These are phyloP conservation scores for Antrodiella citrinella DNA, from an alignment of 768 basidiomycete species.

Conservation along the genomic window DNA sequence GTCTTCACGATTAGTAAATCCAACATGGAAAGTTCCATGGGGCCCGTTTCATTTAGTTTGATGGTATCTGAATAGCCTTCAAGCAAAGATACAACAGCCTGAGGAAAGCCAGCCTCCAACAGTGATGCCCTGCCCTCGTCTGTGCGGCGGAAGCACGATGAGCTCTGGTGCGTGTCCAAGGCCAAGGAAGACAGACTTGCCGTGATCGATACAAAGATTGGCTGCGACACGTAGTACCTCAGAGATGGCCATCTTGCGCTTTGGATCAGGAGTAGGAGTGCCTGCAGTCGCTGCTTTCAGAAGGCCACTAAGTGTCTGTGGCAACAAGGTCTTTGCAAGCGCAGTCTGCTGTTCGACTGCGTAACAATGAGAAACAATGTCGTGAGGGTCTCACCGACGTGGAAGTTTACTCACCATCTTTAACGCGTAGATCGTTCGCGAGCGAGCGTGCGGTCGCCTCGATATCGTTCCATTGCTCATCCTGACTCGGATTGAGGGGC, in stretches of 20 bases:
- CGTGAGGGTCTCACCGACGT: not conserved
- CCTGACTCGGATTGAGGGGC: slow-evolving; percentile 22
- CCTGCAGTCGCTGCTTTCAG: slow-evolving; percentile 48
- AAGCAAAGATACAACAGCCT: slow-evolving; percentile 56
- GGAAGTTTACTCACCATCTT: slow-evolving; percentile 29
- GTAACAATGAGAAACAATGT: slow-evolving; percentile 1
- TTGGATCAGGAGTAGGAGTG: slow-evolving; percentile 34
- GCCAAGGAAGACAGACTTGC: slow-evolving; percentile 29
- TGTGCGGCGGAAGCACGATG: slow-evolving; percentile 25
- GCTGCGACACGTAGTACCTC: slow-evolving; percentile 75
- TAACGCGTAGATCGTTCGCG: slow-evolving; percentile 55
- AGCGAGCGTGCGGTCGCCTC: slow-evolving; percentile 45
- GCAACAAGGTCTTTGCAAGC: slow-evolving; percentile 58
- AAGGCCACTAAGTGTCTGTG: slow-evolving; percentile 56
- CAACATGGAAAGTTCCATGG: slow-evolving; percentile 44
- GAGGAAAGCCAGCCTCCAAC: slow-evolving; percentile 63
- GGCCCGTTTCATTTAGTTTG: slow-evolving; percentile 30
- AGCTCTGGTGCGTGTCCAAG: not conserved
- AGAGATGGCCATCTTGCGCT: slow-evolving; percentile 44
- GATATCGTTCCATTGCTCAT: slow-evolving; percentile 41
- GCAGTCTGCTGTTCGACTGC: slow-evolving; percentile 64
- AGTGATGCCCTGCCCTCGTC: slow-evolving; percentile 70
- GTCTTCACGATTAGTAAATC: slow-evolving; percentile 73
- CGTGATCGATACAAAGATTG: slow-evolving; percentile 81
- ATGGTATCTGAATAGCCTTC: slow-evolving; percentile 51